A percentile compares a stretch with the other conserved stretches of the same genome.
phyloP scores from a whole-genome alignment of 2,329 filamentous ascomycete genomes.

The Pezicula carpinea region DNA sequence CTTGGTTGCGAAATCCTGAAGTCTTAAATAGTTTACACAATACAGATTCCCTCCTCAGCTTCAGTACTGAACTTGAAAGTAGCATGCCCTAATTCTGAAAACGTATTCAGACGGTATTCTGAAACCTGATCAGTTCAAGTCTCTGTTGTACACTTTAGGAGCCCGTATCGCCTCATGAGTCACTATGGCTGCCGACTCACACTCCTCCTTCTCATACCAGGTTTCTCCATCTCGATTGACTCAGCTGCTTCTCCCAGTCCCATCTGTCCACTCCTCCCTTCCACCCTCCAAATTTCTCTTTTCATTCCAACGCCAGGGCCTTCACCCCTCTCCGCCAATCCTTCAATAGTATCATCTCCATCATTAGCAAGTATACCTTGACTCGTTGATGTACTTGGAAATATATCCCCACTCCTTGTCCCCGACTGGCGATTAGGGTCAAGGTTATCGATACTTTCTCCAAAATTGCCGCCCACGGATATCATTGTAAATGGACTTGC shows the following conservation, averaged over 20 bases:
- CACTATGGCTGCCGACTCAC: conserved; percentile 20
- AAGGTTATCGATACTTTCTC: conserved; percentile 28
- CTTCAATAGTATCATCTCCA: conserved; percentile 18
- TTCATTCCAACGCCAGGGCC: conserved; percentile 8
- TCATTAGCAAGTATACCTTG: conserved; percentile 5
- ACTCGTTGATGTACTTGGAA: background rate
- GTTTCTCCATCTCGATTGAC: conserved; percentile 23
- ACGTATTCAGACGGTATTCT: too few relatives aligned
- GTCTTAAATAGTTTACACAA: too few relatives aligned
- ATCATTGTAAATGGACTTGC: conserved; percentile 74
- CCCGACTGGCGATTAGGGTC: background rate
- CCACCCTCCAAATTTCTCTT: conserved; percentile 3
- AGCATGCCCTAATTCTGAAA: too few relatives aligned
- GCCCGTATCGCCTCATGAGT: too few relatives aligned
- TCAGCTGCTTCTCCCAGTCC: conserved; percentile 6
- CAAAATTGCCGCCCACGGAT: conserved; percentile 62
- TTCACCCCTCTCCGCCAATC: conserved; percentile 20
- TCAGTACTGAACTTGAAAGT: too few relatives aligned
- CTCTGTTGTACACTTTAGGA: too few relatives aligned
- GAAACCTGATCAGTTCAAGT: too few relatives aligned
- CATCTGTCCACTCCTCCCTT: conserved; percentile 10
- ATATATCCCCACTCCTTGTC: conserved; percentile 8
- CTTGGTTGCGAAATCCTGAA: too few relatives aligned
- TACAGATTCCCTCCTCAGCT: too few relatives aligned
- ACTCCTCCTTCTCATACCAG: conserved; percentile 18